Evolutionary conservation across 169 alveolate species (phyloP).

Genomic region (Cryptosporidium parvum): DNA sequence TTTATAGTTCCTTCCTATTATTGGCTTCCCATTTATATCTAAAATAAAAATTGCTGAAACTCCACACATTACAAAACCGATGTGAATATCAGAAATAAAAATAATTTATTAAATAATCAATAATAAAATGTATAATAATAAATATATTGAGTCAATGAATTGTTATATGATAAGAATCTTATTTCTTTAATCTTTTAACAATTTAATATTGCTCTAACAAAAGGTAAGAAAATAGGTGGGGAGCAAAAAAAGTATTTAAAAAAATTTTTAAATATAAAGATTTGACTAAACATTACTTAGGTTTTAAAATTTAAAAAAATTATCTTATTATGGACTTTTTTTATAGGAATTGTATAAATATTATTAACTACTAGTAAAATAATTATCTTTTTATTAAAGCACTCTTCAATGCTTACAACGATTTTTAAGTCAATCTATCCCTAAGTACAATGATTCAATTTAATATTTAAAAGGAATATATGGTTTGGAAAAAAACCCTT

Average conservation of each 20-base stretch:
- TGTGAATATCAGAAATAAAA: background rate
- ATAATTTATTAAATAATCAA: background rate
- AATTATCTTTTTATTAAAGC: too few relatives aligned
- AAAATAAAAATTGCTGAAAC: conserved; percentile 93
- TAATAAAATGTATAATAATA: background rate
- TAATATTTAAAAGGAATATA: background rate
- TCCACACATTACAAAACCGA: conserved; percentile 84
- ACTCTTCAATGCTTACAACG: too few relatives aligned
- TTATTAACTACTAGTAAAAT: too few relatives aligned
- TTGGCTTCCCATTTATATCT: conserved; percentile 92
- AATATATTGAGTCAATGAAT: background rate
- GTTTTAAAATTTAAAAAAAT: too few relatives aligned
- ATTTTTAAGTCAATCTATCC: background rate
- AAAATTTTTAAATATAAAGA: too few relatives aligned
- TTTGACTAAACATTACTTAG: too few relatives aligned
- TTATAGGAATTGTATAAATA: too few relatives aligned
- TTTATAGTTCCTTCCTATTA: conserved; percentile 91
- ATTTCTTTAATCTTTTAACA: background rate
- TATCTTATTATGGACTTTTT: too few relatives aligned
- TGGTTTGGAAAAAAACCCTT: too few relatives aligned
- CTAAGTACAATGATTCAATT: too few relatives aligned
- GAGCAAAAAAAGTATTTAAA: background rate
- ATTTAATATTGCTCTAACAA: background rate
- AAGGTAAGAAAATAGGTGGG: background rate
- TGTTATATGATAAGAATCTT: background rate